Base-by-base conservation (phyloP, 139 green algal species). In the Nannochloris sp. region DNA sequence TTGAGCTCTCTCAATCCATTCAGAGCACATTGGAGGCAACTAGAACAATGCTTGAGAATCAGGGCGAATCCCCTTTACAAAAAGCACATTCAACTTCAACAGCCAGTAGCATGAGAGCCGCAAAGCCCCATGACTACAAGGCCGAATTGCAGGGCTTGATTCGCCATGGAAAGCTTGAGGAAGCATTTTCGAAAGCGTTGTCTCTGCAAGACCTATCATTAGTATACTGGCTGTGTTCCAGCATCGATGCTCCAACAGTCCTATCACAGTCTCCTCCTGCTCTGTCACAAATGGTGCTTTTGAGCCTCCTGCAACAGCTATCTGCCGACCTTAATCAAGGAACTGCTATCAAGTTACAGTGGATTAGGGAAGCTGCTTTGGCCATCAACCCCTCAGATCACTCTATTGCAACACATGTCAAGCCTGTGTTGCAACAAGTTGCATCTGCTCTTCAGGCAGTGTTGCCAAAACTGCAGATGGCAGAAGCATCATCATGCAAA, bases 271-370 rank as follows among this genome's bases (percentile, higher is more conserved):
- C 75, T 44, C 67, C 76, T 9, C 44, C 55, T n/a, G 48, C 60
- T 46, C 72, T 95, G 9, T 83, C 66, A 40, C 88, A 95, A 73
- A 63, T 71, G 25, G 74, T 87, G 7, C 72, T 95, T 55, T 70
- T 95, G 24, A 78, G 75, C 5, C 73, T 95, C 49, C 58, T 92
- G 50, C 80, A 89, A 61, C 89, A 95, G 75, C 79, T 95, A 29
- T 64, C 66, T 19, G 62, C 55, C 21, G 75, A 92, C 51, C 76
- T 95, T 25, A 54, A 59, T 12, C 25, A 16, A 19, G 44, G 18
- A 48, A 61, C 61, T 19, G 7, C 44, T 15, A 61, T 68, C 10
- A 91, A 90, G 75, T 69, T 95, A 57, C 60, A 64, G 2, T 95
- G 87, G 87, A 74, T 95, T 14, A 70, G 68, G 1, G 72, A 88